A percentile compares a stretch with the other conserved stretches of the same genome.
These are phyloP conservation scores for Xylariaceae sp. DNA, from an alignment of 2,329 filamentous ascomycete genomes.

Conservation along the genomic window DNA sequence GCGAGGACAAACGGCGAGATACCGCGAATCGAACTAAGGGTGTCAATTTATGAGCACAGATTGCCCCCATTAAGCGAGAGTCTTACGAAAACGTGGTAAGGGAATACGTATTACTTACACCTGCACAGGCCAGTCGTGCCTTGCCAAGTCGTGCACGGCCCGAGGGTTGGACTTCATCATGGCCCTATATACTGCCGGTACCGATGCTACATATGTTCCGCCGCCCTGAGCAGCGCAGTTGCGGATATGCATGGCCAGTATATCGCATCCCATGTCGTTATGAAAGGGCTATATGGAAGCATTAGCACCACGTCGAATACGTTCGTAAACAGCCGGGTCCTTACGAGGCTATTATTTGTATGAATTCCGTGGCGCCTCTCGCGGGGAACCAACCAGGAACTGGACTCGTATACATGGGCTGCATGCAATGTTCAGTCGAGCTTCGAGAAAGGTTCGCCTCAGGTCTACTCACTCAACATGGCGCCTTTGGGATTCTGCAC, in stretches of 20 bases:
- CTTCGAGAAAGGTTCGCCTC: not conserved
- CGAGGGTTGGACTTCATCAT: slow-evolving; percentile 36
- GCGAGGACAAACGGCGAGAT: slow-evolving; percentile 35
- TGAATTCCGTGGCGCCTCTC: slow-evolving; percentile 46
- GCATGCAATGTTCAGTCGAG: slow-evolving; percentile 14
- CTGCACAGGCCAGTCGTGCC: slow-evolving; percentile 44
- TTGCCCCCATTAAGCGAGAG: not conserved
- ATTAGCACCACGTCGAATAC: slow-evolving; percentile 8
- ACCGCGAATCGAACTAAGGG: slow-evolving; percentile 22
- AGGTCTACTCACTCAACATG: slow-evolving; percentile 39
- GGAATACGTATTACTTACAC: slow-evolving; percentile 34
- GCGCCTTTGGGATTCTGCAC: slow-evolving; percentile 45
- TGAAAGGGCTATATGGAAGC: slow-evolving; percentile 40
- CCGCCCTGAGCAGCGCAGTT: slow-evolving; percentile 41
- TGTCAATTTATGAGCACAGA: slow-evolving; percentile 3
- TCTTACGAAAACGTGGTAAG: not conserved
- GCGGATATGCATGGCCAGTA: slow-evolving; percentile 45
- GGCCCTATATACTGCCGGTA: slow-evolving; percentile 40
- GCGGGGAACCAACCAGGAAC: slow-evolving; percentile 41
- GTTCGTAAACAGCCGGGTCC: slow-evolving; percentile 12
- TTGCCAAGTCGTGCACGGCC: slow-evolving; percentile 35
- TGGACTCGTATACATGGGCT: slow-evolving; percentile 47
- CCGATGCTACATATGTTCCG: slow-evolving; percentile 41
- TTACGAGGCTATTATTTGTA: slow-evolving; percentile 41
- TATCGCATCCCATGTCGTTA: slow-evolving; percentile 48